Evolutionary conservation across 2,329 filamentous ascomycete species (phyloP), one percentile per base, ranked within the genome.

Genomic region (Ascochyta viciae-villosae): DNA sequence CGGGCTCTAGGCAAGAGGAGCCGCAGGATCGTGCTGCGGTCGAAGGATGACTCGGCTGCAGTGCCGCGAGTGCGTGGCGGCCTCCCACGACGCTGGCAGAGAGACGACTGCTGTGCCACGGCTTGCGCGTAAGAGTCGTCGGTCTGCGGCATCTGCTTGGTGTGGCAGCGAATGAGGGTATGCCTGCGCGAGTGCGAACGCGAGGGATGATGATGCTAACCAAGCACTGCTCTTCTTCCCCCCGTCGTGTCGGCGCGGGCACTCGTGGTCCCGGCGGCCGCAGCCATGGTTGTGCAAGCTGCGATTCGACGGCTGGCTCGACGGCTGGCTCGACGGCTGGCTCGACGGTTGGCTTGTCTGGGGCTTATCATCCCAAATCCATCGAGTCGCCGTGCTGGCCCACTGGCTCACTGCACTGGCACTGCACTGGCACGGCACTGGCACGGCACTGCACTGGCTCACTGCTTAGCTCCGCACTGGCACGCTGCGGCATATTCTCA

Each of bases 311-410:
- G 37, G 43, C 27, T 29, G n/a, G n/a, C n/a, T n/a, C n/a, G n/a
- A n/a, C n/a, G n/a, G n/a, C n/a, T 16, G 16, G 16, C 16, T 52
- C 49, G 48, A 45, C 19, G 37, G 43, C 9, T 29, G 27, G 27
- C 29, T 31, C 12, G 29, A 13, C 29, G 5, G 29, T 23, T 47
- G 37, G 53, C 24, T 19, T 42, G 34, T 47, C 47, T 51, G 47
- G 47, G 54, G 48, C 47, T 57, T 49, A 51, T 51, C 54, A 49
- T 48, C 16, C 33, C 34, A 37, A 44, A 51, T 38, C 31, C 24
- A 47, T 51, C 12, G 37, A 56, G 77, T 81, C 35, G 80, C 77
- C 9, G 90, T 87, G 44, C 81, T 76, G 69, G 44, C 44, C 46
- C 47, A 50, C 27, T 47, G 50, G 43, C 19, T 19, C 53, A 57